A percentile compares a stretch with the other conserved stretches of the same genome.
These are phyloP conservation scores for Gynochthodes officinalis DNA, from an alignment of 257 asterid genomes.

Conservation along the genomic window DNA sequence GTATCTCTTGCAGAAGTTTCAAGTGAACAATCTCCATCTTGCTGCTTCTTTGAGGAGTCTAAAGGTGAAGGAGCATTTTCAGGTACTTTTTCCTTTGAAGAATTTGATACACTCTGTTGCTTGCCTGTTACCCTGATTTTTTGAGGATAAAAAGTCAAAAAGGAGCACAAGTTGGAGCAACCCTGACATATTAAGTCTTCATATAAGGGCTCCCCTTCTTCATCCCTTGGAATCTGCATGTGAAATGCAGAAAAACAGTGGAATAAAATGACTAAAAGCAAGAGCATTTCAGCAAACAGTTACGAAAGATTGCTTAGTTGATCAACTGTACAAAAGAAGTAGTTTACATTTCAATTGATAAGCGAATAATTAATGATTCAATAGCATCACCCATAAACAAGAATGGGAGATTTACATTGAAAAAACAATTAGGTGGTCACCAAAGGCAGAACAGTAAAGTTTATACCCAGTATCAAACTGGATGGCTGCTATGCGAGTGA, in stretches of 20 bases:
- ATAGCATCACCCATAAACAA: background rate
- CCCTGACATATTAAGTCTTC: constrained; percentile 84
- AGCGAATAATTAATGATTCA: background rate
- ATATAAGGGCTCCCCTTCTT: constrained; percentile 79
- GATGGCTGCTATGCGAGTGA: background rate
- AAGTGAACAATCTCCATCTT: constrained; percentile 25
- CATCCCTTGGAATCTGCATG: constrained; percentile 79
- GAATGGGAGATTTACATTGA: background rate
- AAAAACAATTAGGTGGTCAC: background rate
- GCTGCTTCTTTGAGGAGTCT: constrained; percentile 26
- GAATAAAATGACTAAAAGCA: constrained; percentile 9
- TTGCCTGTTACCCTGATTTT: constrained; percentile 32
- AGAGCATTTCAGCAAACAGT: background rate
- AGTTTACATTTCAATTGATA: background rate
- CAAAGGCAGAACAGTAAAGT: background rate
- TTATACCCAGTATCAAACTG: background rate
- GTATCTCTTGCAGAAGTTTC: constrained; percentile 21
- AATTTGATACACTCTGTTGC: constrained; percentile 21
- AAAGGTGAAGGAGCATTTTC: constrained; percentile 31
- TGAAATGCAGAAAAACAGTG: background rate
- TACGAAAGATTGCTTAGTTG: background rate
- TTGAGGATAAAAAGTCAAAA: constrained; percentile 62
- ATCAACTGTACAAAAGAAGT: background rate
- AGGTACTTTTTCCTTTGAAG: constrained; percentile 35
- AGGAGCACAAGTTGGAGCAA: constrained; percentile 63